phyloP scores from a whole-genome alignment of 2,329 filamentous ascomycete genomes.

The Fusarium sambucinum region DNA sequence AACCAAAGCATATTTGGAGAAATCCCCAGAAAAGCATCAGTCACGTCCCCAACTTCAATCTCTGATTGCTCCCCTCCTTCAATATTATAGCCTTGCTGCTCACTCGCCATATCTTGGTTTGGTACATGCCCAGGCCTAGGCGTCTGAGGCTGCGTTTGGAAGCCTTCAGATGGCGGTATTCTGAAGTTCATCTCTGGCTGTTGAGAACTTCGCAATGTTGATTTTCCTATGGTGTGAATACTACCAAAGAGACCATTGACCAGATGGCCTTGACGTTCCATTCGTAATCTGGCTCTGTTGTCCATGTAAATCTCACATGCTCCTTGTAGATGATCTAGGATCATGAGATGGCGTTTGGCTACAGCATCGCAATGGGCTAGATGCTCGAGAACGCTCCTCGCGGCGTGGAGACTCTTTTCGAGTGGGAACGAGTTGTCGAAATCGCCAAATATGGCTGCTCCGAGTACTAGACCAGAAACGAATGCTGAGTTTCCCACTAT shows the following conservation, averaged over 20 bases:
- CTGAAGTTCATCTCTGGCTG: not conserved
- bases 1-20: slow-evolving; percentile 47
- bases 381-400: slow-evolving; percentile 42
- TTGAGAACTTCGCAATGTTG: not conserved
- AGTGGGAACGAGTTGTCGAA: slow-evolving; percentile 54
- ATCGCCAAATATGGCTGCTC: slow-evolving; percentile 59
- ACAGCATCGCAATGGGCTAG: slow-evolving; percentile 42
- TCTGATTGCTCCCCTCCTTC: slow-evolving; percentile 22
- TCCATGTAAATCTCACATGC: slow-evolving; percentile 45
- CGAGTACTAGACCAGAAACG: slow-evolving; percentile 58
- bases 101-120: slow-evolving; percentile 1
- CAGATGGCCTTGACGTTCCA: slow-evolving; percentile 43
- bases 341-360: slow-evolving; percentile 42
- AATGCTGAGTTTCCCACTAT: slow-evolving; percentile 61
- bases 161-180: not conserved
- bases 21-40: slow-evolving; percentile 42
- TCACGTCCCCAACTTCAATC: slow-evolving; percentile 16
- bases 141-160: slow-evolving; percentile 10
- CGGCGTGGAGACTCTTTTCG: slow-evolving; percentile 43
- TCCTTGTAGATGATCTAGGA: slow-evolving; percentile 42
- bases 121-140: not conserved
- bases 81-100: not conserved
- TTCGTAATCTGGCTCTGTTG: slow-evolving; percentile 37
- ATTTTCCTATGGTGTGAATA: slow-evolving; percentile 41
- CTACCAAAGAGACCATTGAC: slow-evolving; percentile 45